Evolutionary conservation across 2,329 filamentous ascomycete species (phyloP), one percentile per base, ranked within the genome.

Genomic region (Verruconis gallopava): DNA sequence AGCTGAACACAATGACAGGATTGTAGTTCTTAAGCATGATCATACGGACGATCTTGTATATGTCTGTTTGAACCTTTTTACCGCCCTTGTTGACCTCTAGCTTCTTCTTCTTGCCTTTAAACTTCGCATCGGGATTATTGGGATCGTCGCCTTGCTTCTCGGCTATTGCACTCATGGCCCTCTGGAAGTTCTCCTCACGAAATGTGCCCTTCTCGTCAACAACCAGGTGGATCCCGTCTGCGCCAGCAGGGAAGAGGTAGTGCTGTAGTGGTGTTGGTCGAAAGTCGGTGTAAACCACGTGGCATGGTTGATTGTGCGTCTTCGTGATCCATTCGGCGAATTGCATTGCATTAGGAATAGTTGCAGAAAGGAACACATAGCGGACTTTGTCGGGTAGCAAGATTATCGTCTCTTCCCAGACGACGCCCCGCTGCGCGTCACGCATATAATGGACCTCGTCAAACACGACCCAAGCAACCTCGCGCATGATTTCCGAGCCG

Each of bases 391-490:
- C 91, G 3, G 91, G 91, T 21, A 98, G 71, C 50, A 98, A 72
- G 55, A 98, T 98, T 57, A 98, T 96, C 30, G 91, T 96, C 67
- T 98, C 91, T 61, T 98, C 91, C 91, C 91, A 98, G 2, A 98
- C 91, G 1, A 98, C 91, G 68, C 91, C 91, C 63, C 91, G 75
- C 39, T 77, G 69, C 63, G 93, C 93, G 63, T 98, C 91, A 55
- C 91, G 79, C 77, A 98, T 81, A 64, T 98, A 98, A 63, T 98
- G 91, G 48, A 98, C 93, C 62, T 98, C 91, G 62, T 98, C 91
- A 53, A 98, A 98, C 2, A 98, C 71, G 2, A 98, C 93, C 91
- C 91, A 98, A 12, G 83, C 88, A 2, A 98, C 93, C 66, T 98
- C 91, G 51, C 91, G 85, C 89, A 98, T 98, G 50, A 98, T 96